Evolutionary conservation across 805 yeast genomes (phyloP).

Genomic region (Schizosaccharomyces japonicus): DNA sequence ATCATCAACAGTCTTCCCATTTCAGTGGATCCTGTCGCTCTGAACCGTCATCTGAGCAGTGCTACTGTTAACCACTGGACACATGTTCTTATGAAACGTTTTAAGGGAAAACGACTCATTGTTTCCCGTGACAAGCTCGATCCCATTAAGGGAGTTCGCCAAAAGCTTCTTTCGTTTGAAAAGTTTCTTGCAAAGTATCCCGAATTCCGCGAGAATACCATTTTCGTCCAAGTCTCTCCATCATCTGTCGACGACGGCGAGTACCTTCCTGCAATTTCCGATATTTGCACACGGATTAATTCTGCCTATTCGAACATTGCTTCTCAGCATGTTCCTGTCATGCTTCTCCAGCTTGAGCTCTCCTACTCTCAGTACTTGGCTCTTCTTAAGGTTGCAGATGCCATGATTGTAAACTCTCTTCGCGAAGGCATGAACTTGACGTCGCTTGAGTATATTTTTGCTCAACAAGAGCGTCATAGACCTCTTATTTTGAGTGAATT

Average conservation of each 20-base stretch:
- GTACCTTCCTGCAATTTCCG: slow-evolving; percentile 48
- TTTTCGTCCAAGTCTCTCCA: slow-evolving; percentile 61
- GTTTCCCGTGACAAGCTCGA: slow-evolving; percentile 80
- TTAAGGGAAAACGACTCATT: slow-evolving; percentile 48
- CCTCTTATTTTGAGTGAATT: slow-evolving; percentile 78
- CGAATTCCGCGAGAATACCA: slow-evolving; percentile 38
- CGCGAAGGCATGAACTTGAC: slow-evolving; percentile 95
- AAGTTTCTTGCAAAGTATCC: slow-evolving; percentile 51
- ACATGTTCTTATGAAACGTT: slow-evolving; percentile 44
- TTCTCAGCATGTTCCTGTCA: slow-evolving; percentile 49
- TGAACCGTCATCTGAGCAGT: slow-evolving; percentile 26
- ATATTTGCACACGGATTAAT: slow-evolving; percentile 68
- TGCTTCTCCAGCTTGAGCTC: slow-evolving; percentile 66
- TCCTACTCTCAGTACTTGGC: slow-evolving; percentile 79
- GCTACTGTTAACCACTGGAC: slow-evolving; percentile 29
- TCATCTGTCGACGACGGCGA: slow-evolving; percentile 29
- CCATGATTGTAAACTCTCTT: slow-evolving; percentile 68
- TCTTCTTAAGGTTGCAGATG: slow-evolving; percentile 59
- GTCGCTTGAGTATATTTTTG: slow-evolving; percentile 76
- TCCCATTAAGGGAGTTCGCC: slow-evolving; percentile 64
- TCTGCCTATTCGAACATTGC: slow-evolving; percentile 44
- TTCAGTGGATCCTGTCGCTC: slow-evolving; percentile 22
- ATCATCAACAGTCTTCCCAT: slow-evolving; percentile 18
- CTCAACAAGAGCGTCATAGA: slow-evolving; percentile 28
- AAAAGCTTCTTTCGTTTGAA: slow-evolving; percentile 71